Percentiles rank a stretch among this genome's conserved stretches.
phyloP scores from a whole-genome alignment of 441 rosid species.

The Gossypium aridum region DNA sequence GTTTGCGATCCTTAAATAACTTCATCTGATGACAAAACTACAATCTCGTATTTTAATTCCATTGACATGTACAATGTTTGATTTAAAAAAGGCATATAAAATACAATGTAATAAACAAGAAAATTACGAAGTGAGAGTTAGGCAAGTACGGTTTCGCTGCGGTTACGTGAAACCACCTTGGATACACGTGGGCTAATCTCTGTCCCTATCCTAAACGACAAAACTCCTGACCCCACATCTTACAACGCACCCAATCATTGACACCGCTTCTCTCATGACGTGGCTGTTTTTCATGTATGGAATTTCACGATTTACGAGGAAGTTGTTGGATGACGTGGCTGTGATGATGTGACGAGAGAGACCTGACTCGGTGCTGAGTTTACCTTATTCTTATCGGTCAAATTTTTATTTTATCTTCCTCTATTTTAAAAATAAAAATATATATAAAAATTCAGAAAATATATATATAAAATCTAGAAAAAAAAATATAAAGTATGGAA shows the following conservation, averaged over 20 bases:
- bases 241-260: background rate
- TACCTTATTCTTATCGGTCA: no score
- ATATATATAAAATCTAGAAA: no score
- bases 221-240: background rate
- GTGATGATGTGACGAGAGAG: background rate
- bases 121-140: background rate
- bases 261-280: background rate
- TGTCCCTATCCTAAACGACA: background rate
- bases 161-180: background rate
- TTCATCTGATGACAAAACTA: background rate
- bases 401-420: no score
- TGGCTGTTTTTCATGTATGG: background rate
- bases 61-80: background rate
- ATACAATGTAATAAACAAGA: background rate
- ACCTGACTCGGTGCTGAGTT: constrained; percentile 2
- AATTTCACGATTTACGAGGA: background rate
- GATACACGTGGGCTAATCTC: background rate
- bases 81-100: no score
- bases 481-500: no score
- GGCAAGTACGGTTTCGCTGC: background rate
- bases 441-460: no score
- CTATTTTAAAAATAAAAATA: no score
- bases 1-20: background rate
- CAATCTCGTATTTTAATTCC: background rate
- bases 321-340: background rate